Evolutionary conservation across 148 eudicot species (phyloP).

Genomic region (Camellia sinensis): DNA sequence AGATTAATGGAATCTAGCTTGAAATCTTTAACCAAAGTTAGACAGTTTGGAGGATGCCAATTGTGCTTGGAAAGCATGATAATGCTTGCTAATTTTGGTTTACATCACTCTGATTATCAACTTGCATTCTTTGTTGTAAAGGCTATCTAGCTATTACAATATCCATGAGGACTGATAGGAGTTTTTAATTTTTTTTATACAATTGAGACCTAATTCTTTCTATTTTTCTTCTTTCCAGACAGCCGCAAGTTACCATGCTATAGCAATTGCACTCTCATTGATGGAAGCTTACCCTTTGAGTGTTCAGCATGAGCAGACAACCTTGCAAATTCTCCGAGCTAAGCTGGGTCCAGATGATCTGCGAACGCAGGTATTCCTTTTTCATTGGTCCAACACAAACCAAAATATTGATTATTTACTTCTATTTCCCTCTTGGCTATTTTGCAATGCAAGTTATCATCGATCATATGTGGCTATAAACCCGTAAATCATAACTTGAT

Average conservation of each 20-base stretch:
- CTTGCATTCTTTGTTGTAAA: background rate
- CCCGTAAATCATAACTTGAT: background rate
- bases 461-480: background rate
- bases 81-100: background rate
- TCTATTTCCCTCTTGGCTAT: background rate
- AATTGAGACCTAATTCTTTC: conserved; percentile 11
- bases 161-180: background rate
- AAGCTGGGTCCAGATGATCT: conserved; percentile 99
- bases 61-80: conserved; percentile 2
- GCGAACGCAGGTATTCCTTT: conserved; percentile 84
- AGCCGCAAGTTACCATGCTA: conserved; percentile 99
- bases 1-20: background rate
- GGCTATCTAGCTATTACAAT: background rate
- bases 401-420: background rate
- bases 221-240: conserved; percentile 54
- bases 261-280: conserved; percentile 96
- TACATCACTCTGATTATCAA: conserved; percentile 4
- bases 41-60: background rate
- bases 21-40: background rate
- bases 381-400: background rate
- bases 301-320: conserved; percentile 99
- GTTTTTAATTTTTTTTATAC: background rate
- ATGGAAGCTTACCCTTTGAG: conserved; percentile 99
- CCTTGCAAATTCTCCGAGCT: conserved; percentile 93
- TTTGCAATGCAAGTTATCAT: background rate